Conservation (phyloP, 192 early-diverging fungal species). For the Backusella parvicylindrica region DNA sequence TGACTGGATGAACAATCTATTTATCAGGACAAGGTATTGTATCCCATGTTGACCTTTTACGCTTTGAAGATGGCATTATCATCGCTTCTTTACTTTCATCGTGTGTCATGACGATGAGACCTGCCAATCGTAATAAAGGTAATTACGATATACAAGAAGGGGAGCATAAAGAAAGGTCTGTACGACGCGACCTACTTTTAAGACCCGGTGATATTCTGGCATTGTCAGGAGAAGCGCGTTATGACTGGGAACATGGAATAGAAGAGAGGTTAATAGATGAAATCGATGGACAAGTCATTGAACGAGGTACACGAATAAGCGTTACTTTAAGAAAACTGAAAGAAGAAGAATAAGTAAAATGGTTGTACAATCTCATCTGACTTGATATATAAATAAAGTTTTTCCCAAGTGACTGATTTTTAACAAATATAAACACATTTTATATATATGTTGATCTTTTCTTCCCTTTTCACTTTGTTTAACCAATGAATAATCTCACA, state of each 20-base stretch:
- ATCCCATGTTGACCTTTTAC: constrained; percentile 46
- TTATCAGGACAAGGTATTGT: constrained; percentile 42
- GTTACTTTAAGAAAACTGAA: constrained; percentile 40
- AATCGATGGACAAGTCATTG: constrained; percentile 23
- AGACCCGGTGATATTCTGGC: constrained; percentile 41
- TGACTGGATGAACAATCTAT: background rate
- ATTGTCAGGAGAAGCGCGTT: constrained; percentile 39
- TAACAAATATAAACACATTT: background rate
- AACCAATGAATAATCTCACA: background rate
- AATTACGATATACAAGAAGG: constrained; percentile 19
- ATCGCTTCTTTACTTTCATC: constrained; percentile 44
- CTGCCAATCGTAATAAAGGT: constrained; percentile 8
- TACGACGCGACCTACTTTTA: constrained; percentile 26
- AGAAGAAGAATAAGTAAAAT: background rate
- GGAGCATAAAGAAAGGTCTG: background rate
- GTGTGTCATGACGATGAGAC: constrained; percentile 48
- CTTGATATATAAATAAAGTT: background rate
- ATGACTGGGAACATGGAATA: constrained; percentile 51
- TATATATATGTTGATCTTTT: background rate
- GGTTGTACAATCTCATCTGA: background rate
- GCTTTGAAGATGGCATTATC: constrained; percentile 50
- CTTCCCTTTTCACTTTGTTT: background rate
- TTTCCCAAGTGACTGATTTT: background rate
- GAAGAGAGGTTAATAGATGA: constrained; percentile 30
- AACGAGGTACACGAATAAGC: constrained; percentile 43